Conservation (phyloP, 2,329 filamentous ascomycete genomes). For the Zarea fungicola region DNA sequence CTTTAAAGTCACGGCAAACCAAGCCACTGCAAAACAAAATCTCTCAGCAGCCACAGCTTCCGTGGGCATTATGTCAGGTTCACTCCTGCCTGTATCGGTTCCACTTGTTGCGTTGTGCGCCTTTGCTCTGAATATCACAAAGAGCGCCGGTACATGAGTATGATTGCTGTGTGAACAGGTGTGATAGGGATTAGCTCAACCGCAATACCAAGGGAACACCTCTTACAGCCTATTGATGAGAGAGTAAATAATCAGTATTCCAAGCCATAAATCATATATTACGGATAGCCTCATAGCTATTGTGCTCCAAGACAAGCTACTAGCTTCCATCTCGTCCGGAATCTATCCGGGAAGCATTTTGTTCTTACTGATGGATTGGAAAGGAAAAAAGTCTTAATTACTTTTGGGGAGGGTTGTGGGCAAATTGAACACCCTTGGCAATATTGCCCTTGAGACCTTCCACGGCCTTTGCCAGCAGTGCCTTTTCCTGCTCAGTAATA, state of each 20-base stretch:
- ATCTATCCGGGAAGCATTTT: constrained; percentile 23
- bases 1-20: not conserved
- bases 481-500: constrained; percentile 84
- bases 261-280: constrained; percentile 29
- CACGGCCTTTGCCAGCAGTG: constrained; percentile 69
- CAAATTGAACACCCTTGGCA: constrained; percentile 86
- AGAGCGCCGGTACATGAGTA: not conserved
- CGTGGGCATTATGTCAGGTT: not conserved
- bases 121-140: constrained; percentile 2
- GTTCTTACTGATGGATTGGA: constrained; percentile 5
- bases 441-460: constrained; percentile 88
- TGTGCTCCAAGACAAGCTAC: constrained; percentile 22
- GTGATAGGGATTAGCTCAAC: not conserved
- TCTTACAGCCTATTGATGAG: constrained; percentile 10
- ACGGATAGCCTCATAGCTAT: constrained; percentile 32
- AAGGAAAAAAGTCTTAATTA: constrained; percentile 45
- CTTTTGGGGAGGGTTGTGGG: constrained; percentile 83
- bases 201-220: constrained; percentile 1
- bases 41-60: not conserved
- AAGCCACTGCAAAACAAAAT: not conserved
- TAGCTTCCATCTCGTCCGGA: constrained; percentile 20
- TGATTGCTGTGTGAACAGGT: not conserved
- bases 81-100: not conserved
- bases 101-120: not conserved
- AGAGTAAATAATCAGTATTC: constrained; percentile 30